Evolutionary conservation across 306 rosid species (phyloP).

Genomic region (Lablab purpureus): DNA sequence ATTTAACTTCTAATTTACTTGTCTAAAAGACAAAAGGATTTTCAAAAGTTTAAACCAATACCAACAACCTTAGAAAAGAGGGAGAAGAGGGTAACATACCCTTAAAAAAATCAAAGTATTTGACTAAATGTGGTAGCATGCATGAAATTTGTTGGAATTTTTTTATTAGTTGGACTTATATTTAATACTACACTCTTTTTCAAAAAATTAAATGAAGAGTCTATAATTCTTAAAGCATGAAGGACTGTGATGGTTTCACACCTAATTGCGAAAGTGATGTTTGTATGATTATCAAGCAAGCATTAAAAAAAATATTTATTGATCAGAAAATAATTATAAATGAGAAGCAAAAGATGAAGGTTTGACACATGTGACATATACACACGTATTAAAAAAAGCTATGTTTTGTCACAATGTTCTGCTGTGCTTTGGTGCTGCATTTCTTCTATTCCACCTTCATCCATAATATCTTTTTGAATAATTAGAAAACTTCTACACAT

Average conservation of each 20-base stretch:
- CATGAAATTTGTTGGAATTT: neutral
- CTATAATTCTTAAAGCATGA: neutral
- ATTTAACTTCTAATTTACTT: too few relatives aligned
- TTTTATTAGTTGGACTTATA: slow-evolving; percentile 3
- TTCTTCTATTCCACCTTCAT: neutral
- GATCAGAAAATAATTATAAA: too few relatives aligned
- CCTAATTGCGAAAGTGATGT: slow-evolving; percentile 18
- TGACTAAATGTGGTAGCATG: neutral
- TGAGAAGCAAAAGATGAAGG: too few relatives aligned
- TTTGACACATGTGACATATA: too few relatives aligned
- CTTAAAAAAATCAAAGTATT: neutral
- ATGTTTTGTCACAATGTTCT: too few relatives aligned
- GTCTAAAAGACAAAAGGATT: neutral
- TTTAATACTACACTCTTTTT: slow-evolving; percentile 1
- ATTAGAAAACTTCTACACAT: neutral
- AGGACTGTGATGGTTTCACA: slow-evolving; percentile 2
- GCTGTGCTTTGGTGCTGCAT: too few relatives aligned
- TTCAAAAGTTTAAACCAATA: neutral
- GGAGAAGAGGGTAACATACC: neutral
- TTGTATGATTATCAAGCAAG: too few relatives aligned
- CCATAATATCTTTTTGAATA: neutral
- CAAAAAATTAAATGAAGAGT: slow-evolving; percentile 17
- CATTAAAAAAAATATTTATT: neutral
- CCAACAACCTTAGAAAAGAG: neutral
- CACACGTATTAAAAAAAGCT: too few relatives aligned